These are phyloP conservation scores for Guyanaporus albipodus DNA, from an alignment of 768 basidiomycete genomes.

Conservation along the genomic window DNA sequence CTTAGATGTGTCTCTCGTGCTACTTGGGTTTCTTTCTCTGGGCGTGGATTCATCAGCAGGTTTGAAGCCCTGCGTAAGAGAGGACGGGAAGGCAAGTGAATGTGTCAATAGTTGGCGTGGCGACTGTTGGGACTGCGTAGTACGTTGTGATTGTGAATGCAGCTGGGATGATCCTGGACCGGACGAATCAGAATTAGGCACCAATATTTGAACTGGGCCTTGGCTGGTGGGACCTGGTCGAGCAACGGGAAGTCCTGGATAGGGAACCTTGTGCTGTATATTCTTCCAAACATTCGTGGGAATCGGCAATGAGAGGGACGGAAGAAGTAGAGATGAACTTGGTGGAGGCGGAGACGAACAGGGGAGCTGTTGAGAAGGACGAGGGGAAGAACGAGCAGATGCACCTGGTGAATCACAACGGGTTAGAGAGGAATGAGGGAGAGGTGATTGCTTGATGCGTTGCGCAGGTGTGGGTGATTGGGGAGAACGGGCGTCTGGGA, in stretches of 20 bases:
- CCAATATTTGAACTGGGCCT: constrained; percentile 44
- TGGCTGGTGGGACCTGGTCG: constrained; percentile 26
- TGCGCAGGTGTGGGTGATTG: constrained; percentile 31
- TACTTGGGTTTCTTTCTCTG: neutral
- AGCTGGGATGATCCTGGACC: constrained; percentile 33
- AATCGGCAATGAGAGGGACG: constrained; percentile 3
- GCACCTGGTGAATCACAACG: constrained; percentile 9
- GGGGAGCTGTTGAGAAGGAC: constrained; percentile 1
- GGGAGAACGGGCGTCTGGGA: constrained; percentile 12
- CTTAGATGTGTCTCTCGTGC: constrained; percentile 1
- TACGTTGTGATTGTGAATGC: constrained; percentile 27
- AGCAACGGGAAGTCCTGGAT: constrained; percentile 35
- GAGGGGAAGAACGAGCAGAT: neutral
- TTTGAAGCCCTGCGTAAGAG: constrained; percentile 20
- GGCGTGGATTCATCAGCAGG: constrained; percentile 22
- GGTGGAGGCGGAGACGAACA: constrained; percentile 12
- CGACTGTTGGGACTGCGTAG: constrained; percentile 31
- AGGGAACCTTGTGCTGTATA: constrained; percentile 45
- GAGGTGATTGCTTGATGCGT: constrained; percentile 9
- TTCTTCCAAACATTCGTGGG: constrained; percentile 19
- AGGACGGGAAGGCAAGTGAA: constrained; percentile 12
- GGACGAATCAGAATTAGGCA: constrained; percentile 55
- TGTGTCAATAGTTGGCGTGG: constrained; percentile 12
- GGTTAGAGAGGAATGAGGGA: constrained; percentile 3
- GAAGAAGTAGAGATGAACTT: constrained; percentile 12